Evolutionary conservation across 768 basidiomycete genomes (phyloP).

Genomic region (Sistotremastrum niveocremeum): DNA sequence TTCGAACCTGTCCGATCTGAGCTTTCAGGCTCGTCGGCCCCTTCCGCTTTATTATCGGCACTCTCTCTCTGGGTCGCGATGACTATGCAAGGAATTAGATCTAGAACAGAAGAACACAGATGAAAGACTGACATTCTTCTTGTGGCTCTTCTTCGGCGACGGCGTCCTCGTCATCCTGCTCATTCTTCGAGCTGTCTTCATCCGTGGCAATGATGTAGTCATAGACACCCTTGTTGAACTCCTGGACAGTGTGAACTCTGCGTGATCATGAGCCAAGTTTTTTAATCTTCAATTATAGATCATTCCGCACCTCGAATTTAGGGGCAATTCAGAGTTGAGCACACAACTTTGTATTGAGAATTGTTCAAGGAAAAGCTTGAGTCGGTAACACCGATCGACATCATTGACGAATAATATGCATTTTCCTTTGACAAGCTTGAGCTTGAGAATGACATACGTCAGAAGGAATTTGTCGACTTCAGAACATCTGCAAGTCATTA

Average conservation of each 20-base stretch:
- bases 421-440: slow-evolving; percentile 92
- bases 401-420: slow-evolving; percentile 94
- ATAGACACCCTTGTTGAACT: slow-evolving; percentile 97
- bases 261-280: slow-evolving; percentile 1
- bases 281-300: neutral
- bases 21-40: slow-evolving; percentile 7
- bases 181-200: slow-evolving; percentile 51
- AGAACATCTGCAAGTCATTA: slow-evolving; percentile 40
- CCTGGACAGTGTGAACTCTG: slow-evolving; percentile 93
- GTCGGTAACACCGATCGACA: slow-evolving; percentile 84
- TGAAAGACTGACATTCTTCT: slow-evolving; percentile 19
- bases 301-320: slow-evolving; percentile 65
- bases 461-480: slow-evolving; percentile 97
- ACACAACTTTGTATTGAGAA: slow-evolving; percentile 95
- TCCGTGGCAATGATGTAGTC: slow-evolving; percentile 98
- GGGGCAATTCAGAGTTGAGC: slow-evolving; percentile 86
- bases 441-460: slow-evolving; percentile 90
- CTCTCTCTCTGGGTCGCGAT: slow-evolving; percentile 37
- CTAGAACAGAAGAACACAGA: neutral
- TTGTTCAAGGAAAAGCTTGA: slow-evolving; percentile 97
- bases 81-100: slow-evolving; percentile 23
- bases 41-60: slow-evolving; percentile 13
- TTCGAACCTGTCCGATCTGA: slow-evolving; percentile 13
- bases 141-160: slow-evolving; percentile 24
- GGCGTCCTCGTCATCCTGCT: slow-evolving; percentile 31